Evolutionary conservation across 176 grass and related monocot genomes (phyloP), one percentile per base, ranked within the genome.

Genomic region (Phragmites australis): DNA sequence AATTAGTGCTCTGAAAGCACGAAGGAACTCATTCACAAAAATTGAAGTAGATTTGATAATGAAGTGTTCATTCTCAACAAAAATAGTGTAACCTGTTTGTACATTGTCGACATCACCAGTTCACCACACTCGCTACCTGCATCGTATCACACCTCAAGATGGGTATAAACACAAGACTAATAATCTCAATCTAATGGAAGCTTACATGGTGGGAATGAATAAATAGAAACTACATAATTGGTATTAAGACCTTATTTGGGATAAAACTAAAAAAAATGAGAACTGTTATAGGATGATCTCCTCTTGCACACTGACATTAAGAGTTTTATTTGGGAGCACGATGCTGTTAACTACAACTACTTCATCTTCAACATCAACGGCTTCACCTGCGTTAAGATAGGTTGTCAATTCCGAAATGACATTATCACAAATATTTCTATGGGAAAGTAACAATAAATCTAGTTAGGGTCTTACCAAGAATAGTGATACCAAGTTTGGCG

Each of bases 401-500:
- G 6, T 73, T 39, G 50, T 47, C 75, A 92, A 45, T 70, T 72
- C 26, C 1, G 68, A 37, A 68, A 81, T 1, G 21, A 76, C 32
- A 47, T 47, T 42, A 15, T 65, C 62, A 32, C 19, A 41, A 50
- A 85, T 17, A 27, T 29, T 16, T 44, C 26, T 40, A 44, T 81
- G 63, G 30, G 8, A 65, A 65, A 5, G 16, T 48, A 84, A 73
- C n/a, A 62, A 69, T 10, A 63, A 45, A 16, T 66, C n/a, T 56
- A 82, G 29, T 7, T 7, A 54, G 47, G 55, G 68, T 54, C 70
- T 66, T 99, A 99, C 97, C 97, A 68, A 99, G 97, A 70, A 99
- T 99, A 34, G 97, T 93, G 82, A 99, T 96, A 47, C 97, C 97
- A 81, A 99, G 97, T 87, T 96, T 99, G 25, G 93, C 86, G 55